phyloP scores from a whole-genome alignment of 768 basidiomycete species.

The Lentinula sp. region DNA sequence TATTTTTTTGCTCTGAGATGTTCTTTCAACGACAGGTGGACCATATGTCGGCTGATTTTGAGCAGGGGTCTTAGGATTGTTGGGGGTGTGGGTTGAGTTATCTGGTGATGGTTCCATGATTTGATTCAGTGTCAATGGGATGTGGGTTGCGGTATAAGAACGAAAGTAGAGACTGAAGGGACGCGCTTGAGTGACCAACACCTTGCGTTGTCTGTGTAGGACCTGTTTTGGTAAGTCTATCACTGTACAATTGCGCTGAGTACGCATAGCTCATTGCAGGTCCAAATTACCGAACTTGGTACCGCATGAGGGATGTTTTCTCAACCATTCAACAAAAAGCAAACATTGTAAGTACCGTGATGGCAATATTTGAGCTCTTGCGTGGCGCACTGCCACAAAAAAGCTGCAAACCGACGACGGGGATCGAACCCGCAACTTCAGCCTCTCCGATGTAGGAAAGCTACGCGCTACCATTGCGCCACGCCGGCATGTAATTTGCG shows the following conservation, averaged over 20 bases:
- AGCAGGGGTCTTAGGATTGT: not conserved
- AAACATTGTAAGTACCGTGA: too few relatives aligned
- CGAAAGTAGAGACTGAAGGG: not conserved
- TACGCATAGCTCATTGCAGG: too few relatives aligned
- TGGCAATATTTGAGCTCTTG: too few relatives aligned
- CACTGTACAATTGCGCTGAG: too few relatives aligned
- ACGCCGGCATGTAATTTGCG: not conserved
- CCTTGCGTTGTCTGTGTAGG: not conserved
- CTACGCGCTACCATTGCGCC: conserved; percentile 1
- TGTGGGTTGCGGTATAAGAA: not conserved
- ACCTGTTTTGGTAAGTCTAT: not conserved
- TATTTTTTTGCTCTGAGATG: not conserved
- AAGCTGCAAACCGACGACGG: not conserved
- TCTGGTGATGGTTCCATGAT: not conserved
- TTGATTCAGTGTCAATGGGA: not conserved
- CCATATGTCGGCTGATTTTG: not conserved
- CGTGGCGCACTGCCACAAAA: too few relatives aligned
- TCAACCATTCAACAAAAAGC: too few relatives aligned
- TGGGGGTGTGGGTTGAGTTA: not conserved
- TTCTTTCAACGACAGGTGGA: not conserved
- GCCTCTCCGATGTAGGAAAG: not conserved
- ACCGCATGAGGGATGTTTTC: too few relatives aligned
- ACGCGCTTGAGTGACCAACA: not conserved
- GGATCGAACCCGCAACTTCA: not conserved
- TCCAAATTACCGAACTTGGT: too few relatives aligned